Base-by-base conservation (phyloP, 2,329 filamentous ascomycete genomes). In the Sphaceloma murrayae region DNA sequence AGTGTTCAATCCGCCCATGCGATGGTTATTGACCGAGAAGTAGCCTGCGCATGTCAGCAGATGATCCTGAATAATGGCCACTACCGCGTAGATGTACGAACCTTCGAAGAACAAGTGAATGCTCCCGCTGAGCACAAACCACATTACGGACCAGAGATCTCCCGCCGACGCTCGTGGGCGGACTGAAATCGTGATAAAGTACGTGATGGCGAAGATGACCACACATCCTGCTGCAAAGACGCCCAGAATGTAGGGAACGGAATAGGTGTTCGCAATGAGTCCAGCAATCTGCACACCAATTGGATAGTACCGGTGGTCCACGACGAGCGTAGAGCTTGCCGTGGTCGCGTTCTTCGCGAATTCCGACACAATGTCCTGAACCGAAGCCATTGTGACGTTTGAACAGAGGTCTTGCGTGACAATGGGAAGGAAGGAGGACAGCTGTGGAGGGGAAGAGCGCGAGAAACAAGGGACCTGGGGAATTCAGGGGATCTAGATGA, bases 41-140 rank as follows among this genome's bases (percentile, higher is more conserved):
- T 93, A 94, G 27, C 80, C 77, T 79, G 32, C 22, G 4, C n/a
- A 4, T 21, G 24, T 27, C 24, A 27, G 24, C 22, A 11, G 10
- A 7, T 16, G 30, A 13, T 17, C 2, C 13, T 14, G 19, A 29
- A 13, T 19, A 2, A 14, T 24, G 22, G 34, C 17, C 14, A 47
- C 59, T 49, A 27, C 6, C 24, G 7, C 6, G 24, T 27, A 27
- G 7, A 27, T 27, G 24, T 7, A 77, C 82, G 6, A 7, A 27
- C 24, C 84, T 67, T 94, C 86, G 60, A 94, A 94, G 56, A 82
- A 79, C 45, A 82, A 71, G 63, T 94, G 87, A 27, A 94, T 69
- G 52, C 73, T 77, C 2, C 77, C 78, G 53, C 81, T 84, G 10
- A 89, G 68, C 16, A 80, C 72, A 60, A 88, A 88, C 85, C 85